Percentiles rank a stretch among this genome's conserved stretches.
Conservation (phyloP, 2,329 filamentous ascomycete genomes). For the Colletotrichum tofieldiae region DNA sequence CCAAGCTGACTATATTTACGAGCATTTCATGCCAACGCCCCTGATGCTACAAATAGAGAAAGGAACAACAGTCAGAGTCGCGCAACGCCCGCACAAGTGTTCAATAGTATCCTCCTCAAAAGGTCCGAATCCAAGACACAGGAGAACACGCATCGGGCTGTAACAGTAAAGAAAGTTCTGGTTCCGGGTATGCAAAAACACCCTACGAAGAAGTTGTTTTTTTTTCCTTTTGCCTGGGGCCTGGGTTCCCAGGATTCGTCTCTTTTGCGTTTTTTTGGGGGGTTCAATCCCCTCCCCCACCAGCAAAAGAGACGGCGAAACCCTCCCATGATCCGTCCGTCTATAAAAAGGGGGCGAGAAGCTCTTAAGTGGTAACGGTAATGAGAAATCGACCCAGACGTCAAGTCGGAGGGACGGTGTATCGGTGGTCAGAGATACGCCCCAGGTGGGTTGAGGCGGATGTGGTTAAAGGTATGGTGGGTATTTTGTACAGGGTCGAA, state of each 20-base stretch:
- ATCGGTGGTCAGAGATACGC: constrained; percentile 5
- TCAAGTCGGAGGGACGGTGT: constrained; percentile 39
- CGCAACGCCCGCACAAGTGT: constrained; percentile 9
- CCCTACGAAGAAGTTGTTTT: constrained; percentile 7
- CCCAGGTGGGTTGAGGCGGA: not conserved
- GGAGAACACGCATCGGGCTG: not conserved
- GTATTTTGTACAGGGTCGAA: constrained; percentile 38
- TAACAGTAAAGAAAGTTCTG: constrained; percentile 42
- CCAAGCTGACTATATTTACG: constrained; percentile 36
- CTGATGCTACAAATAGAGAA: constrained; percentile 31
- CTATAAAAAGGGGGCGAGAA: constrained; percentile 32
- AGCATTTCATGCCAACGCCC: constrained; percentile 42
- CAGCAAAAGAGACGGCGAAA: constrained; percentile 9
- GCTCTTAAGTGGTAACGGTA: constrained; percentile 28
- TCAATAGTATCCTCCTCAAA: not conserved
- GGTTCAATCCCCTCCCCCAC: not conserved
- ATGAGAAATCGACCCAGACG: constrained; percentile 40
- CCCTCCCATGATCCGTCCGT: constrained; percentile 36
- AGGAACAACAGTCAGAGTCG: not conserved
- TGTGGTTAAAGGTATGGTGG: constrained; percentile 18
- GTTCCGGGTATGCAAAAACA: constrained; percentile 38
- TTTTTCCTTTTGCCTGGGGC: not conserved
- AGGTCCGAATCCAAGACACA: constrained; percentile 27
- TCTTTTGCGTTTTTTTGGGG: not conserved
- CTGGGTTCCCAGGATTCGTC: constrained; percentile 28